phyloP scores from a whole-genome alignment of 108 stramenopile genomes.

The Cyclotella baltica region DNA sequence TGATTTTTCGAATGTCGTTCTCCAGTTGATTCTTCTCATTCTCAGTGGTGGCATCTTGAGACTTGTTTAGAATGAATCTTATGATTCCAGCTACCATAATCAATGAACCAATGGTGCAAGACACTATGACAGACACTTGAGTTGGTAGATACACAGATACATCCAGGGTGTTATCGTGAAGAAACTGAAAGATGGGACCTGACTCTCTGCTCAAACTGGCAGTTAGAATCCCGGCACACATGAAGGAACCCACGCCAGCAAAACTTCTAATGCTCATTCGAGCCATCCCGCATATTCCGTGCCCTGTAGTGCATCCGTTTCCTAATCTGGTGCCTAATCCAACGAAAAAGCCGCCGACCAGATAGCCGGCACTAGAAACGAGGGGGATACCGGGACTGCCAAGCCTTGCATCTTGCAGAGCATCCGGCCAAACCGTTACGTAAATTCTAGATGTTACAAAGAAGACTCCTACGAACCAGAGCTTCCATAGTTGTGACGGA shows the following conservation, averaged over 20 bases:
- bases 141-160: slow-evolving; percentile 25
- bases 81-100: slow-evolving; percentile 22
- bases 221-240: slow-evolving; percentile 63
- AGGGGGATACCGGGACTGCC: slow-evolving; percentile 22
- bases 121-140: slow-evolving; percentile 18
- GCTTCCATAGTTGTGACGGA: slow-evolving; percentile 61
- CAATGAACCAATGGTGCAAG: slow-evolving; percentile 34
- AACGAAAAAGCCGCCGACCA: slow-evolving; percentile 72
- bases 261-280: slow-evolving; percentile 75
- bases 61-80: slow-evolving; percentile 17
- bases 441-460: slow-evolving; percentile 42
- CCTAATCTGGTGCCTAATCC: slow-evolving; percentile 60
- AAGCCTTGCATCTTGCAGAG: slow-evolving; percentile 33
- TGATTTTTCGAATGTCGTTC: too few species aligned
- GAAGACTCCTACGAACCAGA: slow-evolving; percentile 64
- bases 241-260: slow-evolving; percentile 79
- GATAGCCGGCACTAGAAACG: slow-evolving; percentile 49
- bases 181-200: slow-evolving; percentile 43
- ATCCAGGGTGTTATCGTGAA: slow-evolving; percentile 13
- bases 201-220: slow-evolving; percentile 31
- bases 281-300: slow-evolving; percentile 86
- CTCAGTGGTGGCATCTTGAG: slow-evolving; percentile 28
- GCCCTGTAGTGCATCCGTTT: slow-evolving; percentile 82
- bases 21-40: slow-evolving; percentile 26
- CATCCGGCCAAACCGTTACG: slow-evolving; percentile 39